Evolutionary conservation across 768 basidiomycete species (phyloP).

Genomic region (Rhodocollybia butyracea): DNA sequence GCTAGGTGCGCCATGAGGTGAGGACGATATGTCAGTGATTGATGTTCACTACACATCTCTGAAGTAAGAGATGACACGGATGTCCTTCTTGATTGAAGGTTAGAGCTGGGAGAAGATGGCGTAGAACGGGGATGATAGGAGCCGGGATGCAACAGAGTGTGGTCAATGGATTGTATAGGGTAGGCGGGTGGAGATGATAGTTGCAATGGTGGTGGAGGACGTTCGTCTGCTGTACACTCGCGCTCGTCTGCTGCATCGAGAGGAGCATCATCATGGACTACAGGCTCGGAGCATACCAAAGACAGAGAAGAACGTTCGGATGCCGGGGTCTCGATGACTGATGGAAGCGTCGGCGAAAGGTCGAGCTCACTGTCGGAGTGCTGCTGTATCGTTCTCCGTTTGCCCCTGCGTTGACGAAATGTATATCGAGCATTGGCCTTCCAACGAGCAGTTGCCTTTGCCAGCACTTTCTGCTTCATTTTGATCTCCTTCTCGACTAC

Average conservation of each 20-base stretch:
- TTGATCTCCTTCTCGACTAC: slow-evolving; percentile 43
- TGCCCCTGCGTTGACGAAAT: slow-evolving; percentile 57
- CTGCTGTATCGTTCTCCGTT: slow-evolving; percentile 23
- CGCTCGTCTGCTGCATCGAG: too few species aligned
- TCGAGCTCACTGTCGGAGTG: background rate
- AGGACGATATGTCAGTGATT: slow-evolving; percentile 12
- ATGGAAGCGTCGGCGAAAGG: background rate
- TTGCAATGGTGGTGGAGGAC: slow-evolving; percentile 10
- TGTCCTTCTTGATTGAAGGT: slow-evolving; percentile 18
- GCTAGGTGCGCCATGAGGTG: slow-evolving; percentile 54
- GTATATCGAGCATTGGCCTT: slow-evolving; percentile 56
- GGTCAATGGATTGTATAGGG: slow-evolving; percentile 48
- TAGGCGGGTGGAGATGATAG: slow-evolving; percentile 13
- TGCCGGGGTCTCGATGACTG: background rate
- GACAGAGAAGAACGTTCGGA: slow-evolving; percentile 2
- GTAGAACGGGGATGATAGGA: background rate
- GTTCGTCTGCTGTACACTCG: background rate
- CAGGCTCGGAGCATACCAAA: background rate
- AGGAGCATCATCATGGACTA: background rate
- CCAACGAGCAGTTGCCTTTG: slow-evolving; percentile 66
- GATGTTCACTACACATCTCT: background rate
- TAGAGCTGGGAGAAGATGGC: slow-evolving; percentile 11
- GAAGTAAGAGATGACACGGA: background rate
- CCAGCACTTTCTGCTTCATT: slow-evolving; percentile 59
- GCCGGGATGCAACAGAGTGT: slow-evolving; percentile 23